Base-by-base conservation (phyloP, 345 rosid genomes). In the Microcos paniculata region DNA sequence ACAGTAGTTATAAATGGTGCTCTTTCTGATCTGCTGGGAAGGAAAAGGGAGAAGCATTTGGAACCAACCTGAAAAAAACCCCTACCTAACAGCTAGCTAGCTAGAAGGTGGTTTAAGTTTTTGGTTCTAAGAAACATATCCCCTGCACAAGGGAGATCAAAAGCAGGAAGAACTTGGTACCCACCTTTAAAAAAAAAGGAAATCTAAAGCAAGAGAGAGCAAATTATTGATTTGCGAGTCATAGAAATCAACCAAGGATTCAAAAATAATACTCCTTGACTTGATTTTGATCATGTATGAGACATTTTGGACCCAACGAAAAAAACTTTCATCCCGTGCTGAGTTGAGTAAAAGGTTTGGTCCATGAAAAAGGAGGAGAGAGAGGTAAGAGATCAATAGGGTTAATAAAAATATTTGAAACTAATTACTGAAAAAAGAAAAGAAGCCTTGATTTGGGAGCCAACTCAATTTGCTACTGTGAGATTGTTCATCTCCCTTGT, bases 401-500 rank as follows among this genome's bases (percentile, higher is more conserved):
- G 68, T 35, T 18, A 62, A 19, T 33, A 42, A 42, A 65, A 38
- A 66, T 11, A 21, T 38, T 26, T 12, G 59, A 35, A 30, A 26
- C 3, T 11, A 64, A 13, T 18, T 6, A 62, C 11, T n/a, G 66
- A 62, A 9, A 42, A 38, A 4, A 26, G 8, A 5, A 13, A 61
- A 61, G n/a, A 31, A 64, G 48, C 31, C 31, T 14, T 53, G 40
- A 35, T 35, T n/a, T 31, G 28, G 48, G 62, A n/a, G n/a, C 13
- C n/a, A 52, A 33, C 13, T 73, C 18, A 46, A 42, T 73, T 59
- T 62, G 69, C 30, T 13, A 73, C 14, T n/a, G 30, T 46, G 35
- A 81, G 81, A 65, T 76, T 78, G 59, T 77, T 82, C 75, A 88
- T 83, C 55, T 90, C 96, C 80, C 84, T 85, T 42, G 90, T 86